Base-by-base conservation (phyloP, 2,329 filamentous ascomycete genomes). In the Apiospora koreana region DNA sequence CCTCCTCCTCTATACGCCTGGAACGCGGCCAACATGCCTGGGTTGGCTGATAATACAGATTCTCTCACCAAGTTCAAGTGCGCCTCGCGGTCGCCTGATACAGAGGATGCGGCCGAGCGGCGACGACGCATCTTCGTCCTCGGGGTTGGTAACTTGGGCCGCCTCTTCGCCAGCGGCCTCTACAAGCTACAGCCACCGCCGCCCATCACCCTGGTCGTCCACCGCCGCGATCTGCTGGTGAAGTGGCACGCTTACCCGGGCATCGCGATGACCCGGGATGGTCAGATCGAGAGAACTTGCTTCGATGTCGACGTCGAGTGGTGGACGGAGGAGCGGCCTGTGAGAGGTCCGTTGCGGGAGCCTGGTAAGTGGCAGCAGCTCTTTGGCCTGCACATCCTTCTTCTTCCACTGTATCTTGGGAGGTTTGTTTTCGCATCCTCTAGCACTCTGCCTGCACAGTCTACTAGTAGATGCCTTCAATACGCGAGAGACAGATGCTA, bases 121-220 rank as follows among this genome's bases (percentile, higher is more conserved):
- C 62, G 43, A 1, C 78, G 78, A n/a, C 86, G 91, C 43, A 91
- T 97, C 72, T 90, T 96, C 77, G 86, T 98, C 65, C 83, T 97
- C 3, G 95, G 95, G 14, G 79, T 93, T 14, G 95, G 95, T 45
- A 97, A 94, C 77, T 85, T 97, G 16, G 95, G 94, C 18, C 89
- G 89, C 58, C 88, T 98, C 35, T 89, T 95, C 73, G 94, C 95
- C 35, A 91, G 92, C 77, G 89, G 89, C 28, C 83, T 98, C 14
- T 87, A 89, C 28, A 85, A 87, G 25, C 83, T 90, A 10, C 76
- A 81, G 0, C 81, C 88, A 25, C 86, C 87, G 2, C 93, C 94
- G 5, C 93, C 93, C 0, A 87, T 97, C 46, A 95, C 94, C 0
- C 86, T 98, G 7, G 86, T 97, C n/a, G 86, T 97, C 45, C 92